Conservation (phyloP, 441 rosid species). For the Mallotus repandus region DNA sequence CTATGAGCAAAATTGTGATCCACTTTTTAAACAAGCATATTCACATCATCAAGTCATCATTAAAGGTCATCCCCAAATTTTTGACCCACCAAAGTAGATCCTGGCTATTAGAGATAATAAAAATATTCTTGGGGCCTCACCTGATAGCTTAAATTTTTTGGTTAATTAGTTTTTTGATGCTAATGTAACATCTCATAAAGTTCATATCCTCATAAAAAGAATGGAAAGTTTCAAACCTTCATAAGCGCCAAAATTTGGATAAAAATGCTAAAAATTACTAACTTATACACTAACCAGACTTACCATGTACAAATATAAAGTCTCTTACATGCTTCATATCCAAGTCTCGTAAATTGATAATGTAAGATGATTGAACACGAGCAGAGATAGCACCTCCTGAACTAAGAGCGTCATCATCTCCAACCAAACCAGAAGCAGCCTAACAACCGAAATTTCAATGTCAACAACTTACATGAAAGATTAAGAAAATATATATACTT, state of each 20-base stretch:
- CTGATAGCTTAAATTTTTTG: no score
- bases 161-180: neutral
- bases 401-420: constrained; percentile 77
- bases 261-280: neutral
- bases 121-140: no score
- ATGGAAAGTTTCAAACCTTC: neutral
- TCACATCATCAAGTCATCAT: neutral
- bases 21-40: neutral
- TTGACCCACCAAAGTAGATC: neutral
- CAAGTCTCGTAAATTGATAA: constrained; percentile 80
- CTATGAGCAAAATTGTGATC: neutral
- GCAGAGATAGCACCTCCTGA: constrained; percentile 72
- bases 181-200: neutral
- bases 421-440: constrained; percentile 89
- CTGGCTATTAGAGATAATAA: neutral
- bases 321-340: constrained; percentile 94
- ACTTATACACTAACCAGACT: constrained; percentile 24
- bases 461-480: neutral
- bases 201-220: neutral
- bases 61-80: neutral
- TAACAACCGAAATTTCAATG: constrained; percentile 33
- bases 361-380: constrained; percentile 82
- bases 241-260: neutral
- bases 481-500: neutral
- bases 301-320: constrained; percentile 92